These are phyloP conservation scores for Pseudogymnoascus sp. DNA, from an alignment of 2,329 filamentous ascomycete genomes.

Conservation along the genomic window DNA sequence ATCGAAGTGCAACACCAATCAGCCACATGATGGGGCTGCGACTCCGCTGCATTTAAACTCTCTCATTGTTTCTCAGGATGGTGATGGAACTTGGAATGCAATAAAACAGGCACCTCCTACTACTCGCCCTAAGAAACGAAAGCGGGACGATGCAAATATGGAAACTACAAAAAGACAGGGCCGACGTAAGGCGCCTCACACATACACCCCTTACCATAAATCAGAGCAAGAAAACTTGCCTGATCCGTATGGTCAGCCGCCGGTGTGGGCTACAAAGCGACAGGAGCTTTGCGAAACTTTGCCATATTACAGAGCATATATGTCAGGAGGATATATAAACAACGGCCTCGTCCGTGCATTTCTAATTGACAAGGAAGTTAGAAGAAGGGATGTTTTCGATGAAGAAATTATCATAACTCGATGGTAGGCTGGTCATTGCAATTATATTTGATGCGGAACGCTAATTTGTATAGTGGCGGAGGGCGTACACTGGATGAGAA, in stretches of 20 bases:
- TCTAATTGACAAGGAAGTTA: constrained; percentile 49
- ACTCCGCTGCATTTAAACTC: neutral
- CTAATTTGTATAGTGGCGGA: constrained; percentile 41
- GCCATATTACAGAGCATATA: constrained; percentile 53
- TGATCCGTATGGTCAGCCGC: constrained; percentile 28
- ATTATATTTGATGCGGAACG: neutral
- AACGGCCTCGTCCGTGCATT: constrained; percentile 46
- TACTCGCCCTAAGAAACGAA: neutral
- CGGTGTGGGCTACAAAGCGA: constrained; percentile 50
- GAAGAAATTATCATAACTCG: constrained; percentile 56
- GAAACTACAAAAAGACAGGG: neutral
- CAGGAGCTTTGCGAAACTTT: constrained; percentile 57
- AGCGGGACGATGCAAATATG: neutral
- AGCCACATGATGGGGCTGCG: neutral
- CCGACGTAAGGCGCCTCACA: neutral
- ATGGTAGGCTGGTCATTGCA: constrained; percentile 38
- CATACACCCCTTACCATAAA: neutral
- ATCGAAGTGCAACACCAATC: constrained; percentile 10
- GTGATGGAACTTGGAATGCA: neutral
- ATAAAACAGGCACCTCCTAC: neutral
- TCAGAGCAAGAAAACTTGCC: neutral
- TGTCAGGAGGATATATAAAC: constrained; percentile 50
- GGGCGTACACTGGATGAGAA: constrained; percentile 40
- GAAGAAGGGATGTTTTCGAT: constrained; percentile 49
- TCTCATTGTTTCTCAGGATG: neutral